A percentile compares a stretch with the other conserved stretches of the same genome.
These are phyloP conservation scores for Rhododendron mucronatum DNA, from an alignment of 148 eudicot species.

Conservation along the genomic window DNA sequence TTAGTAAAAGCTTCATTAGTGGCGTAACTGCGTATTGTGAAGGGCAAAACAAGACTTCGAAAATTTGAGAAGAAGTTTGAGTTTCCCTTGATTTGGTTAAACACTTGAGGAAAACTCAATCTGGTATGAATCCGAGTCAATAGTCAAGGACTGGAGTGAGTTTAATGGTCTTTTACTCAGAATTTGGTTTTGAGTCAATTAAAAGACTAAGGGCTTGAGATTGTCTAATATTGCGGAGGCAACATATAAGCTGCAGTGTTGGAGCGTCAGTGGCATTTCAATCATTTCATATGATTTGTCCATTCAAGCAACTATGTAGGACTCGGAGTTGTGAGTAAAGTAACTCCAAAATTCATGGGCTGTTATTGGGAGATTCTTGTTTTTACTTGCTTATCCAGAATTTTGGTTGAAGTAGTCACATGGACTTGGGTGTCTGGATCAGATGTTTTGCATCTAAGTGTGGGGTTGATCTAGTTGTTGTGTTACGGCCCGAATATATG, in stretches of 20 bases:
- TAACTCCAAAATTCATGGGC: not conserved
- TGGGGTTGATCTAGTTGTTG: not conserved
- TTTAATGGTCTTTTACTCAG: too few species aligned
- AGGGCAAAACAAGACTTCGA: too few species aligned
- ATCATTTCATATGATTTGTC: not conserved
- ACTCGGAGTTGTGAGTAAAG: not conserved
- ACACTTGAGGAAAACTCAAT: too few species aligned
- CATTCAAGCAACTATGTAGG: not conserved
- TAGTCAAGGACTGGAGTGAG: too few species aligned
- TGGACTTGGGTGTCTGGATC: not conserved
- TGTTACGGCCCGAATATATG: not conserved
- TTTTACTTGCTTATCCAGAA: not conserved
- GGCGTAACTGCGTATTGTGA: too few species aligned
- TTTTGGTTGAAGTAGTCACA: not conserved
- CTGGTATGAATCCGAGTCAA: too few species aligned
- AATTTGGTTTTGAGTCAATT: not conserved
- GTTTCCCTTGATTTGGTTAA: too few species aligned
- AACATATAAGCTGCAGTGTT: not conserved
- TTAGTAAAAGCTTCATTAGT: too few species aligned
- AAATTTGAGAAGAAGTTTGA: too few species aligned
- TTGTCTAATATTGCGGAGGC: not conserved
- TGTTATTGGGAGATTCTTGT: not conserved
- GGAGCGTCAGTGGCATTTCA: not conserved
- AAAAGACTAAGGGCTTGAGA: not conserved
- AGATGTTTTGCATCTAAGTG: not conserved